Evolutionary conservation across 306 rosid genomes (phyloP), one percentile per base, ranked within the genome.

Genomic region (Ochetophila trinervis): DNA sequence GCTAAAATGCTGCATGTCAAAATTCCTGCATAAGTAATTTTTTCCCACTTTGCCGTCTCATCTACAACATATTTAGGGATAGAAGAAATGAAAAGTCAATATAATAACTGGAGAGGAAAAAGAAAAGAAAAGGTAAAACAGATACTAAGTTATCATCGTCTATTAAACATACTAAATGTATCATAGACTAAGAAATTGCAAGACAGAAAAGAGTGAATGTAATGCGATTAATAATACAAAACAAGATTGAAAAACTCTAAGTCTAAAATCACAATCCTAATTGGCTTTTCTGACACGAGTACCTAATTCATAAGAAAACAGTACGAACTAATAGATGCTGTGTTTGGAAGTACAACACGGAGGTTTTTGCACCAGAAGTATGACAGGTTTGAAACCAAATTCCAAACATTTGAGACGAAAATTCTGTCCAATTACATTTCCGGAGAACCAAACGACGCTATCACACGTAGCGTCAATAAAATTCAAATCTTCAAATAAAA

Each of bases 31-130:
- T 88, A 90, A 42, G 99, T 86, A 48, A 94, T 90, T 79, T 90
- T 90, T 85, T 94, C 99, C 99, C 99, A 94, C 80, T 94, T 94
- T 34, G 86, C 91, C 0, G 96, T 76, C 81, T 94, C 99, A 56
- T 75, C 99, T 94, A 53, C 51, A 42, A 45, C 8, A 30, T 1
- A 24, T 8, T 57, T 14, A 5, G 30, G 44, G 18, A 50, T 0
- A 19, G 59, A 5, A 12, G 61, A 50, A 59, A 24, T 15, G 18
- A 18, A 60, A 58, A 63, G 4, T 44, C 51, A 63, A 64, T 62
- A n/a, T 35, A 45, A 75, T 4, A 18, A 8, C 15, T 40, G 2
- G 2, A 21, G 2, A 20, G 65, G 6, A 63, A 36, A 22, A 24
- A 16, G 47, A n/a, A 68, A 34, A 60, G 37, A 30, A 63, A 19